Percentiles rank a stretch among this genome's conserved stretches.
These are phyloP conservation scores for Dittrichia graveolens DNA, from an alignment of 129 eudicot genomes.

Conservation along the genomic window DNA sequence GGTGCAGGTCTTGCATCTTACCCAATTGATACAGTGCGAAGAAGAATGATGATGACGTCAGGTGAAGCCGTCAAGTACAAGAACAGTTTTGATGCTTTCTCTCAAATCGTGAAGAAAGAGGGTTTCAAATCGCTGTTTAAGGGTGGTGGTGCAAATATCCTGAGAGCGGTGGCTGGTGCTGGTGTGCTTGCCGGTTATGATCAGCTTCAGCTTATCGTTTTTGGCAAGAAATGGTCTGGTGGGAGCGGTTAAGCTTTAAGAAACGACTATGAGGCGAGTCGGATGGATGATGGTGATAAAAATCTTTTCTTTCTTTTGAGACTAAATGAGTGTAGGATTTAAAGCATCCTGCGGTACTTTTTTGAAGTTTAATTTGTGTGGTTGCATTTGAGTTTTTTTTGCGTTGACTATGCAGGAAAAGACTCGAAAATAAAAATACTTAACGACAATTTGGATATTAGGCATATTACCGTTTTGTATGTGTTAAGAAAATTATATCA, in stretches of 20 bases:
- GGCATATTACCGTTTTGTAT: background rate
- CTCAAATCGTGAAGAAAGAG: conserved; percentile 17
- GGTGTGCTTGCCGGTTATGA: conserved; percentile 27
- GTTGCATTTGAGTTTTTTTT: background rate
- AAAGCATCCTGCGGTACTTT: conserved; percentile 7
- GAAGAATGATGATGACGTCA: conserved; percentile 66
- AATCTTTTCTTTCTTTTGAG: background rate
- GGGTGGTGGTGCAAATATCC: conserved; percentile 28
- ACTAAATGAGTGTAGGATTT: background rate
- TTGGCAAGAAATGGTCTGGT: conserved; percentile 25
- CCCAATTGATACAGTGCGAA: conserved; percentile 58
- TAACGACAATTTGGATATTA: background rate
- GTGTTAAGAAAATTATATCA: no score
- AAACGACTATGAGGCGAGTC: no score
- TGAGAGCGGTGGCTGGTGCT: conserved; percentile 27
- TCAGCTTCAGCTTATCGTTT: conserved; percentile 22
- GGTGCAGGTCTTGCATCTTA: conserved; percentile 20
- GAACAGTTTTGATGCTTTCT: conserved; percentile 13
- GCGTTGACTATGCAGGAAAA: background rate
- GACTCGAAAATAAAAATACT: background rate
- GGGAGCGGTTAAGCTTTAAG: background rate
- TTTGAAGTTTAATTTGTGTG: background rate
- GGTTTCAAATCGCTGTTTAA: conserved; percentile 16
- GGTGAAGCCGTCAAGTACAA: conserved; percentile 54
- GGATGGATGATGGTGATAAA: conserved; percentile 1